Conservation (phyloP, 108 stramenopile species). For the Phaeodactylum tricornutum region DNA sequence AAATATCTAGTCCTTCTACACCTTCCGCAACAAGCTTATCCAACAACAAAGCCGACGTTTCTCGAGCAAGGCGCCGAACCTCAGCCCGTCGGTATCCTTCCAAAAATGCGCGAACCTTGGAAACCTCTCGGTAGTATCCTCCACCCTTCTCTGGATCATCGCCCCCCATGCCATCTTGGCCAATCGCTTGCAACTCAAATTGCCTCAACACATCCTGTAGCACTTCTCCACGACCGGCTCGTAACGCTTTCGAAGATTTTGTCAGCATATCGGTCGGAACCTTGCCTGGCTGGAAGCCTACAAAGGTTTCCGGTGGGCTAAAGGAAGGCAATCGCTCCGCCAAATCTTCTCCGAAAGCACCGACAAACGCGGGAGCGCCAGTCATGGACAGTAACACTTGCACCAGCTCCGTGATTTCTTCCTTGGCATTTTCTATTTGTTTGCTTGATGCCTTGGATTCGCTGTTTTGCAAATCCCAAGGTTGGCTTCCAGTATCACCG, state of each 20-base stretch:
- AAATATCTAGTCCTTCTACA: constrained; percentile 58
- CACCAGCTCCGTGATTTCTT: constrained; percentile 49
- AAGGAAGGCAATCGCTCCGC: constrained; percentile 6
- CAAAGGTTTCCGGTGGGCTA: constrained; percentile 32
- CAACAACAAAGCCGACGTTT: constrained; percentile 65
- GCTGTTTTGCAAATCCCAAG: constrained; percentile 24
- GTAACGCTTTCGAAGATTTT: constrained; percentile 43
- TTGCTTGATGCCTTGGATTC: constrained; percentile 10
- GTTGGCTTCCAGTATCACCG: constrained; percentile 9
- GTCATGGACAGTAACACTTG: constrained; percentile 50
- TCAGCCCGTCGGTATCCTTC: constrained; percentile 76
- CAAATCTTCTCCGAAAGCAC: constrained; percentile 7
- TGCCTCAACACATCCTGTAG: constrained; percentile 62
- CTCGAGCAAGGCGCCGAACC: constrained; percentile 59
- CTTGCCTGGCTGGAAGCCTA: constrained; percentile 66
- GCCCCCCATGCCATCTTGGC: constrained; percentile 72
- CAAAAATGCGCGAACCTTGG: constrained; percentile 68
- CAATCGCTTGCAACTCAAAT: constrained; percentile 71
- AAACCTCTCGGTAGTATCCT: constrained; percentile 72
- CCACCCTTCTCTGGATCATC: constrained; percentile 66
- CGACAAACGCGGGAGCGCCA: constrained; percentile 67
- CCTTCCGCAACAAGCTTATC: constrained; percentile 69
- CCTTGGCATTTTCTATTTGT: constrained; percentile 59
- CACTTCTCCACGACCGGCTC: constrained; percentile 45
- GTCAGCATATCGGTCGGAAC: constrained; percentile 49